Base-by-base conservation (phyloP, 495 filamentous ascomycete genomes). In the Stereocaulon alpinum region DNA sequence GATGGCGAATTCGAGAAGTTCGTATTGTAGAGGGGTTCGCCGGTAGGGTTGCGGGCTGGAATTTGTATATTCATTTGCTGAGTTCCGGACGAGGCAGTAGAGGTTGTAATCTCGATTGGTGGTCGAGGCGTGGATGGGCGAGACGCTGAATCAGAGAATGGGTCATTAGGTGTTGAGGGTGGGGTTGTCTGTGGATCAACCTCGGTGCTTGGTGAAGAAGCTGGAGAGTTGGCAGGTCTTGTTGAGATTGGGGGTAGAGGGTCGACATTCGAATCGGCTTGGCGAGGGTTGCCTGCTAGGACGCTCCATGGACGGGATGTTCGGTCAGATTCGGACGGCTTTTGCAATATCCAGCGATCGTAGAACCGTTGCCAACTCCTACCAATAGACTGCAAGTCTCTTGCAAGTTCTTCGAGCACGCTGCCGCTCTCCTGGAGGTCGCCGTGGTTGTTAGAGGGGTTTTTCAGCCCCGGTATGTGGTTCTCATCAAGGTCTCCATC, bases 401-500 rank as follows among this genome's bases (percentile, higher is more conserved):
- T 45, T 32, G 42, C 60, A 1, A 65, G 40, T 18, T 63, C 48
- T 42, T 59, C 63, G 24, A 40, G 22, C 30, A 61, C 2, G 58
- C 37, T 27, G 18, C 42, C 24, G 6, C 56, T 54, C 15, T 29
- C 24, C 24, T 30, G 51, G 17, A 10, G n/a, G 18, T 41, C 40
- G 40, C 32, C 14, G 49, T 34, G 24, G 27, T 37, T 22, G 29
- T 14, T 32, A 24, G 34, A 4, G 32, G 37, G 18, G 37, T 43
- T 45, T 2, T 40, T 58, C 62, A 15, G 59, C n/a, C 53, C 62
- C 48, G 12, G 68, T 55, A 61, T 63, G 58, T 9, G 54, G 29
- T 48, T 37, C 24, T 29, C 45, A 29, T 59, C 68, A 17, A 78
- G 70, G 45, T 77, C 75, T 58, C 77, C 76, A 37, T 78, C 76